Evolutionary conservation across 192 early-diverging fungal species (phyloP).

Genomic region (Geranomyces michiganensis): DNA sequence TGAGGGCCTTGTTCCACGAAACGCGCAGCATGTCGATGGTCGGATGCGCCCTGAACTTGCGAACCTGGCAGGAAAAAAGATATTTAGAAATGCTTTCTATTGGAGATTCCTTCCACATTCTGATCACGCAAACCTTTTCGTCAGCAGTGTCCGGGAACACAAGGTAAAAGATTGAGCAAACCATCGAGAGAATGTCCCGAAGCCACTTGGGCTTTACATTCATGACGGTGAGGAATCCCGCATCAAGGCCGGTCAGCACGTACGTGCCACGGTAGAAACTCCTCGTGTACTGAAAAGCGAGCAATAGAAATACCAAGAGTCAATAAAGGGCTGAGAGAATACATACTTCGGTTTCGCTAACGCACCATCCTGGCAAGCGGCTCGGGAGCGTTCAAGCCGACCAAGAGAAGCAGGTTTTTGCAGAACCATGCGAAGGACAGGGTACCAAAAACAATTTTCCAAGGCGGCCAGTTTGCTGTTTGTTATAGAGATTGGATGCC

Average conservation of each 20-base stretch:
- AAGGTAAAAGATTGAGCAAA: slow-evolving; percentile 83
- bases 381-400: slow-evolving; percentile 81
- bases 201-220: slow-evolving; percentile 71
- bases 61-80: slow-evolving; percentile 41
- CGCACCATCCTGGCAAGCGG: slow-evolving; percentile 73
- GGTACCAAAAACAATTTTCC: slow-evolving; percentile 75
- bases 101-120: neutral
- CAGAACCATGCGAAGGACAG: slow-evolving; percentile 66
- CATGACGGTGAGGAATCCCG: slow-evolving; percentile 92
- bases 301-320: slow-evolving; percentile 33
- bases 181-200: slow-evolving; percentile 72
- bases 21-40: slow-evolving; percentile 84
- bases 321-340: neutral
- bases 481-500: too few relatives aligned
- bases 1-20: slow-evolving; percentile 82
- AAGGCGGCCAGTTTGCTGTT: slow-evolving; percentile 52
- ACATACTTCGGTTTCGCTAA: neutral
- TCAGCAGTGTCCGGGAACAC: slow-evolving; percentile 81
- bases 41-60: slow-evolving; percentile 73
- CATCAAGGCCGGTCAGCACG: slow-evolving; percentile 89
- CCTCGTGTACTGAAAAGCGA: slow-evolving; percentile 73
- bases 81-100: neutral
- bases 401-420: slow-evolving; percentile 68
- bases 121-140: slow-evolving; percentile 64
- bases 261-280: slow-evolving; percentile 91